Conservation (phyloP, 257 asterid species). For the Nicotiana tabacum region DNA sequence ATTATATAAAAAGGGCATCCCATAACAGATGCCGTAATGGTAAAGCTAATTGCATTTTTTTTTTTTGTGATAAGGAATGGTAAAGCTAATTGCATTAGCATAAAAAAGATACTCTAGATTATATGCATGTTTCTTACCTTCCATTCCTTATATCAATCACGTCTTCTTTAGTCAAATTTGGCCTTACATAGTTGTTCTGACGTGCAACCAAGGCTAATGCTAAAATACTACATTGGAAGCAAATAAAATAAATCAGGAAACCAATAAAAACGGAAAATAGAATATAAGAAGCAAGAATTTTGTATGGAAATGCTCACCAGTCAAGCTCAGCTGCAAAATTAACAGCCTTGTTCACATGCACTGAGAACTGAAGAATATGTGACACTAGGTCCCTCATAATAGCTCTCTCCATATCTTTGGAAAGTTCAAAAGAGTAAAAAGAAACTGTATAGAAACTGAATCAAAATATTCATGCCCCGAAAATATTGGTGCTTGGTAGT, state of each 20-base stretch:
- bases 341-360: conserved; percentile 62
- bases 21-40: conserved; percentile 11
- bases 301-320: conserved; percentile 50
- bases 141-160: conserved; percentile 80
- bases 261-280: conserved; percentile 9
- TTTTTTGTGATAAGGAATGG: neutral
- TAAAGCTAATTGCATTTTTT: neutral
- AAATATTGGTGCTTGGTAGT: conserved; percentile 1
- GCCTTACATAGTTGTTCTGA: conserved; percentile 93
- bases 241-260: conserved; percentile 24
- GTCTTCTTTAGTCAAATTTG: conserved; percentile 77
- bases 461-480: neutral
- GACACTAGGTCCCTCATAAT: conserved; percentile 77
- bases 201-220: conserved; percentile 90
- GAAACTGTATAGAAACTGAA: neutral
- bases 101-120: neutral
- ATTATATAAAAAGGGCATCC: conserved; percentile 4
- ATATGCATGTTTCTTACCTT: conserved; percentile 54
- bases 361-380: conserved; percentile 71
- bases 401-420: conserved; percentile 96
- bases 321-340: conserved; percentile 90
- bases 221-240: conserved; percentile 43
- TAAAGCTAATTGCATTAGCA: conserved; percentile 7
- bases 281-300: conserved; percentile 8
- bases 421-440: conserved; percentile 5